Evolutionary conservation across 345 rosid genomes (phyloP).

Genomic region (Fremontodendron californicum): DNA sequence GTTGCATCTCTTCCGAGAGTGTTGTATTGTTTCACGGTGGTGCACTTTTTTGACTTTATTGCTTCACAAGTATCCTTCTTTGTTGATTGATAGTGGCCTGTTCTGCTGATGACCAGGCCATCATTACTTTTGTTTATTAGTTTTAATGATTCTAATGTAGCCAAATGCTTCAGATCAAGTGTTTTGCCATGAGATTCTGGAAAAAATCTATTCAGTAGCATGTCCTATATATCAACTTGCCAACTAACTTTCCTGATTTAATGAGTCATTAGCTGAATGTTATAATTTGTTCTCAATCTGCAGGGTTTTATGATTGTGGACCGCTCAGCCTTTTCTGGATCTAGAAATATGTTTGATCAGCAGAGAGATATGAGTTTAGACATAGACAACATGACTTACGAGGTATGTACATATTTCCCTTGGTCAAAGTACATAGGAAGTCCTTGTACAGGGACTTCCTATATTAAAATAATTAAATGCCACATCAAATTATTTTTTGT

Average conservation of each 20-base stretch:
- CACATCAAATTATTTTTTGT: too few species aligned
- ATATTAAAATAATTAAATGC: too few species aligned
- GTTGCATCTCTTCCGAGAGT: background rate
- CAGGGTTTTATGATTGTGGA: conserved; percentile 60
- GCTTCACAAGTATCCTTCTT: background rate
- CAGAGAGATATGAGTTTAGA: conserved; percentile 84
- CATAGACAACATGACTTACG: conserved; percentile 77
- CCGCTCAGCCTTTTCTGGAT: conserved; percentile 41
- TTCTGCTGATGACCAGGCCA: background rate
- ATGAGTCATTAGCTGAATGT: background rate
- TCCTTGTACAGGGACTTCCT: too few species aligned
- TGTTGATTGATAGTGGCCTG: background rate
- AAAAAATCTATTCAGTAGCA: background rate
- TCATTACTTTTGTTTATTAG: background rate
- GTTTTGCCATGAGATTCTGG: background rate
- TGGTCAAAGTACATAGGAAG: too few species aligned
- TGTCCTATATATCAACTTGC: background rate
- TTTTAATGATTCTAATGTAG: background rate
- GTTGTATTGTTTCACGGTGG: background rate
- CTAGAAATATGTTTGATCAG: conserved; percentile 56
- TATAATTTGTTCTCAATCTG: conserved; percentile 11
- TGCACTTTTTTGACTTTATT: background rate
- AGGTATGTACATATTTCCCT: conserved; percentile 36
- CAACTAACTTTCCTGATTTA: background rate
- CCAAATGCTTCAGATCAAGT: background rate